phyloP scores from a whole-genome alignment of 768 basidiomycete genomes.

The Xerocomellus amylosporus region DNA sequence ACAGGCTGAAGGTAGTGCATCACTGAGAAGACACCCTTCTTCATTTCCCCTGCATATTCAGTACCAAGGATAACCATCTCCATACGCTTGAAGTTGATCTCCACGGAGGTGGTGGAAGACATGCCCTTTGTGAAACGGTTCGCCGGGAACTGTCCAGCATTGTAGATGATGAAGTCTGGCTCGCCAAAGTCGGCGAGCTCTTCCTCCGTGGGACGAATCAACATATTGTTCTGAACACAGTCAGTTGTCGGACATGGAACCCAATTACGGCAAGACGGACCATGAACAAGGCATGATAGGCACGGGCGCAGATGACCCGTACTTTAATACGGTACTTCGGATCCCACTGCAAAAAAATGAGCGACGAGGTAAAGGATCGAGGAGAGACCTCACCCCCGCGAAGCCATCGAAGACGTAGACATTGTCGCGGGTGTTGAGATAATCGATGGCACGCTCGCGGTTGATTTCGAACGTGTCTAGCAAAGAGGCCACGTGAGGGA shows the following conservation, averaged over 20 bases:
- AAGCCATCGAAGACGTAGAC: slow-evolving; percentile 98
- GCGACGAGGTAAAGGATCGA: background rate
- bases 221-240: slow-evolving; percentile 85
- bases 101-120: slow-evolving; percentile 97
- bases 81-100: slow-evolving; percentile 99
- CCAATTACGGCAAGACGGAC: slow-evolving; percentile 42
- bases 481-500: slow-evolving; percentile 5
- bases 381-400: slow-evolving; percentile 62
- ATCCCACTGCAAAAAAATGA: slow-evolving; percentile 68
- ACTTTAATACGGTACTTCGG: slow-evolving; percentile 99
- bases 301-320: slow-evolving; percentile 96
- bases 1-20: slow-evolving; percentile 99
- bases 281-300: slow-evolving; percentile 99
- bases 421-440: slow-evolving; percentile 96
- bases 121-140: slow-evolving; percentile 99
- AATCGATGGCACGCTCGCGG: slow-evolving; percentile 98
- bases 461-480: slow-evolving; percentile 99
- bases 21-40: slow-evolving; percentile 99
- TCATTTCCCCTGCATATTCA: slow-evolving; percentile 99
- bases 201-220: slow-evolving; percentile 95
- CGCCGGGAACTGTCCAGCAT: slow-evolving; percentile 99
- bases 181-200: slow-evolving; percentile 94
- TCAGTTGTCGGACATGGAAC: slow-evolving; percentile 6
- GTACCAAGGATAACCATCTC: slow-evolving; percentile 99
- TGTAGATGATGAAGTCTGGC: slow-evolving; percentile 99